Percentiles rank a stretch among this genome's conserved stretches.
phyloP scores from a whole-genome alignment of 2,329 filamentous ascomycete species.

The Scedosporium aurantiacum region DNA sequence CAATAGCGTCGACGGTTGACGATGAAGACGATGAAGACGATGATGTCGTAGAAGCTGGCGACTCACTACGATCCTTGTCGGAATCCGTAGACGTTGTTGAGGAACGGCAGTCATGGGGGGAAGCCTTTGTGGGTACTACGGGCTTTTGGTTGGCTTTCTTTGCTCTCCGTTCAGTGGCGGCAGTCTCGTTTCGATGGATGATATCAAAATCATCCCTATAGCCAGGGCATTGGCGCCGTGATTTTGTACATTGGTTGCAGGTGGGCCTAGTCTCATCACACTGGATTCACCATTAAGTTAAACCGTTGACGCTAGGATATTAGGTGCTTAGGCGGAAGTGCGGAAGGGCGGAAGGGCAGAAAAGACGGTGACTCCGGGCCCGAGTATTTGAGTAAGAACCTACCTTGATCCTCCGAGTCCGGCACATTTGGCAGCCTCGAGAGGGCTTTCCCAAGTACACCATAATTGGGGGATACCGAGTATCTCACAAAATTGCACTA shows the following conservation, averaged over 20 bases:
- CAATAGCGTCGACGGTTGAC: slow-evolving; percentile 14
- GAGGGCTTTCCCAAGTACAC: slow-evolving; percentile 58
- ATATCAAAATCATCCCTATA: slow-evolving; percentile 64
- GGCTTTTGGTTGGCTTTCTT: slow-evolving; percentile 43
- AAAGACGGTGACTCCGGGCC: background rate
- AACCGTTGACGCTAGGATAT: background rate
- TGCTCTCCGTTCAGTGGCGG: slow-evolving; percentile 53
- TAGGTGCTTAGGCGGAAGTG: background rate
- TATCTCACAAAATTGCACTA: background rate
- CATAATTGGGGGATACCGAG: slow-evolving; percentile 27
- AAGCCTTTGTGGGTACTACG: slow-evolving; percentile 20
- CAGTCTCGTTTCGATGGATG: slow-evolving; percentile 62
- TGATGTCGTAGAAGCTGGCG: slow-evolving; percentile 10
- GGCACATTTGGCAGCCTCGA: slow-evolving; percentile 63
- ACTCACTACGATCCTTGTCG: slow-evolving; percentile 15
- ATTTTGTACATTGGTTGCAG: slow-evolving; percentile 55
- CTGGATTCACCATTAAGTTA: slow-evolving; percentile 23
- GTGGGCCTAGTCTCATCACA: slow-evolving; percentile 58
- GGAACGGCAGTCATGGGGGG: background rate
- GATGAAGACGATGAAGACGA: slow-evolving; percentile 10
- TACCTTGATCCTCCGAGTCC: slow-evolving; percentile 64
- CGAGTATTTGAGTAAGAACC: slow-evolving; percentile 11
- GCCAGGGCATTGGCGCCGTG: slow-evolving; percentile 51
- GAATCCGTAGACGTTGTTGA: background rate
- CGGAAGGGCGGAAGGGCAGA: background rate